Evolutionary conservation across 306 rosid species (phyloP), one percentile per base, ranked within the genome.

Genomic region (Lathyrus sativus): DNA sequence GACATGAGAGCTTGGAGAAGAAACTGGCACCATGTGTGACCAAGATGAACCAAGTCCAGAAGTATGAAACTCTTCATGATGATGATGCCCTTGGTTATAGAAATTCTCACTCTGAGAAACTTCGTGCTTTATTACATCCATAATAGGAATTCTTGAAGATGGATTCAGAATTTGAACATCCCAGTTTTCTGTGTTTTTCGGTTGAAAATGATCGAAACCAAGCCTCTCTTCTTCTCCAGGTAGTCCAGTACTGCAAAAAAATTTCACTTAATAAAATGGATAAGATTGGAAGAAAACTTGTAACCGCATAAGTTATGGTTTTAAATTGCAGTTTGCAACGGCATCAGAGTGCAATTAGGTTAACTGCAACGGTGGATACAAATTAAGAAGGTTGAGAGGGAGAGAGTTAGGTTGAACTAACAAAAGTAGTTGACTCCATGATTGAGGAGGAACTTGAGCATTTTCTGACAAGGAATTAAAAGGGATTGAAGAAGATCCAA

Each of bases 341-440:
- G 12, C 39, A 35, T 6, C 39, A 7, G 39, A 35, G 39, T 9
- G 46, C 46, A 42, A 11, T 42, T 4, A 42, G 13, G 46, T 42
- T 42, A 42, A 11, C 46, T 11, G 46, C 46, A 42, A 42, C 46
- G n/a, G n/a, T 18, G 29, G 14, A 53, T 4, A 2, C 10, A 56
- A 55, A 56, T 5, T 13, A 19, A 50, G 9, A 54, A 55, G 39
- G 18, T 17, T 12, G 65, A 64, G 55, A 18, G 55, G 67, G 29
- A 66, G 73, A 65, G 58, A 29, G 73, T 35, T 39, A 43, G 69
- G 29, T 71, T 55, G 53, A 42, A 54, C 11, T 75, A 77, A 89
- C 96, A 81, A 67, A 64, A 86, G 88, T 11, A 89, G 78, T 69
- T 89, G 96, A 79, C 85, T 86, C 87, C 88, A 86, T 19, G 92